phyloP scores from a whole-genome alignment of 2,329 filamentous ascomycete species.

The Cryphonectria parasitica region DNA sequence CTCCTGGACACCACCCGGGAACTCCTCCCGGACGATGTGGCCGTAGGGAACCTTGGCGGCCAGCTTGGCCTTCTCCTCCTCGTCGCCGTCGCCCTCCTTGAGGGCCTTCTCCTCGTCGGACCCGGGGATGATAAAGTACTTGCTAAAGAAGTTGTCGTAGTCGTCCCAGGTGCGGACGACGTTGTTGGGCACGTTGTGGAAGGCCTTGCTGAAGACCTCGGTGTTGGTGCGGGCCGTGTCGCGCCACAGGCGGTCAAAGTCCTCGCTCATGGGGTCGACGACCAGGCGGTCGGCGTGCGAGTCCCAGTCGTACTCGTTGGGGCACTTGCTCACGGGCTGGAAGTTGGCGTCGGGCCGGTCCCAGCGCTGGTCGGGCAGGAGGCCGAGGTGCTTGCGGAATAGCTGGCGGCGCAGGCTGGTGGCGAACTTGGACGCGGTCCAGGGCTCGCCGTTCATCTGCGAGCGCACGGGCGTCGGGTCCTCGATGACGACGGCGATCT shows the following conservation, averaged over 20 bases:
- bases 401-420: constrained; percentile 81
- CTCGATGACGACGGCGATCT: constrained; percentile 87
- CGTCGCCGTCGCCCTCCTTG: constrained; percentile 51
- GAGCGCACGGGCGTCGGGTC: constrained; percentile 73
- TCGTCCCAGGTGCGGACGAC: constrained; percentile 70
- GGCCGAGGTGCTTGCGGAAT: constrained; percentile 89
- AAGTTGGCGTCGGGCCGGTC: constrained; percentile 74
- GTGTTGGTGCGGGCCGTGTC: constrained; percentile 77
- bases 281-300: constrained; percentile 70
- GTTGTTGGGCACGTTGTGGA: constrained; percentile 78
- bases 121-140: constrained; percentile 65
- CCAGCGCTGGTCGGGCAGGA: constrained; percentile 74
- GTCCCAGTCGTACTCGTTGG: constrained; percentile 76
- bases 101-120: constrained; percentile 46
- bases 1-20: constrained; percentile 72
- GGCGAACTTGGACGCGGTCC: constrained; percentile 74
- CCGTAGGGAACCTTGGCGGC: constrained; percentile 75
- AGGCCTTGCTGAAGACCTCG: constrained; percentile 77
- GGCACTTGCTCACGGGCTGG: constrained; percentile 69
- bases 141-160: constrained; percentile 72
- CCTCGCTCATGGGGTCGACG: constrained; percentile 70
- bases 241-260: constrained; percentile 75
- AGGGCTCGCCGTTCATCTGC: constrained; percentile 73
- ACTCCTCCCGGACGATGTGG: constrained; percentile 82
- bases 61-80: constrained; percentile 48